A percentile compares a stretch with the other conserved stretches of the same genome.
Evolutionary conservation across 805 yeast genomes (phyloP).

Genomic region (Scheffersomyces ergatensis): DNA sequence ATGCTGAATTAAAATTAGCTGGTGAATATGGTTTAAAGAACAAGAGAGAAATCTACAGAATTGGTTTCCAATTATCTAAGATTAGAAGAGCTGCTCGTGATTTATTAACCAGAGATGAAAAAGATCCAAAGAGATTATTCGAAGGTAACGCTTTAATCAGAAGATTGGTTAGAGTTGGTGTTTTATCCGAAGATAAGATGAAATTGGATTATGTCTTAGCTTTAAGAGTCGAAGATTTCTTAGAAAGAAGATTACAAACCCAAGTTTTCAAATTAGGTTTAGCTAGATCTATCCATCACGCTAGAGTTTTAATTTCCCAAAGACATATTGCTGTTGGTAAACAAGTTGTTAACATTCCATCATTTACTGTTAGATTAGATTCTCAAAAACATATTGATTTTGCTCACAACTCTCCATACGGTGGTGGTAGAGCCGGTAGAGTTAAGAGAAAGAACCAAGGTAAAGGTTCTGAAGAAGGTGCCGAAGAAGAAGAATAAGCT

Average conservation of each 20-base stretch:
- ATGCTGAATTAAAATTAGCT: constrained; percentile 97
- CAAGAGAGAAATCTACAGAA: constrained; percentile 99
- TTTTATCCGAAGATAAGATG: constrained; percentile 98
- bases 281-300: constrained; percentile 99
- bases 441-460: constrained; percentile 91
- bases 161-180: constrained; percentile 99
- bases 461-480: constrained; percentile 65
- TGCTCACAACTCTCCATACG: constrained; percentile 98
- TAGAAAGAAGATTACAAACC: constrained; percentile 99
- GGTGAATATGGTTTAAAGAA: constrained; percentile 99
- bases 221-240: constrained; percentile 96
- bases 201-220: constrained; percentile 99
- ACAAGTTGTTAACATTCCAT: constrained; percentile 98
- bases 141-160: constrained; percentile 99
- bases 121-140: constrained; percentile 99
- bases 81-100: constrained; percentile 99
- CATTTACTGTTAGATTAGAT: constrained; percentile 99
- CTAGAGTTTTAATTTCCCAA: constrained; percentile 97
- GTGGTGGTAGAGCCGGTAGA: constrained; percentile 99
- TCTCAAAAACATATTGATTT: constrained; percentile 99
- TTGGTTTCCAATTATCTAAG: constrained; percentile 98
- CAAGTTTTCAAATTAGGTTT: constrained; percentile 99
- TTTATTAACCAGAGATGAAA: constrained; percentile 98
- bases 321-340: constrained; percentile 99
- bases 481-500: constrained; percentile 72